phyloP scores from a whole-genome alignment of 345 rosid genomes.

The Brassica nigra region DNA sequence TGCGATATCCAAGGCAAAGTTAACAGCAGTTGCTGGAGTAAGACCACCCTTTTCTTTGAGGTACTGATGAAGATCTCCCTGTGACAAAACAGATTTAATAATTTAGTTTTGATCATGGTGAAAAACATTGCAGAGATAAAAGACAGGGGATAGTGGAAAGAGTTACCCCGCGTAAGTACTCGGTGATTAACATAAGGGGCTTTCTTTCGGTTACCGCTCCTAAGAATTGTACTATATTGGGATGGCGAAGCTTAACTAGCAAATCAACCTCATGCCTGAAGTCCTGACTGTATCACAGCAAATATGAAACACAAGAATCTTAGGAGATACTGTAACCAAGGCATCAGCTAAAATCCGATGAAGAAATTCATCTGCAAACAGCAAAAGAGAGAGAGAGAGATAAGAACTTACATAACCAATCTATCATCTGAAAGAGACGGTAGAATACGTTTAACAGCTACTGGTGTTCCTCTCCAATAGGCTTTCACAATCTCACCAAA shows the following conservation, averaged over 20 bases:
- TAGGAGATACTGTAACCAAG: background rate
- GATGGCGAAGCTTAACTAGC: slow-evolving; percentile 98
- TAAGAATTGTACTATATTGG: slow-evolving; percentile 93
- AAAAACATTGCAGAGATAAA: slow-evolving; percentile 8
- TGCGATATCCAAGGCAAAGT: slow-evolving; percentile 94
- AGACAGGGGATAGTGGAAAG: slow-evolving; percentile 28
- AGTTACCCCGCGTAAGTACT: slow-evolving; percentile 90
- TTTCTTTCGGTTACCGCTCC: slow-evolving; percentile 99
- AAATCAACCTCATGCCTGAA: slow-evolving; percentile 98
- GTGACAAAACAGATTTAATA: slow-evolving; percentile 25
- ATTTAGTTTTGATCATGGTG: slow-evolving; percentile 14
- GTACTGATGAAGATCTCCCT: slow-evolving; percentile 99
- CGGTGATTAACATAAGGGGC: slow-evolving; percentile 97
- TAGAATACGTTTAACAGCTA: slow-evolving; percentile 94
- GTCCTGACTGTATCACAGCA: slow-evolving; percentile 73
- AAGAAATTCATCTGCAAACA: background rate
- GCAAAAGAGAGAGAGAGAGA: background rate
- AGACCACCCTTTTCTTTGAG: slow-evolving; percentile 95
- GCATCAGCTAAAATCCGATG: background rate
- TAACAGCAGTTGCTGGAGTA: slow-evolving; percentile 82
- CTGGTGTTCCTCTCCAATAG: slow-evolving; percentile 97
- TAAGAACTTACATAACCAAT: slow-evolving; percentile 79
- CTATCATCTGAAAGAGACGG: slow-evolving; percentile 98
- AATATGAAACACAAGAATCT: background rate
- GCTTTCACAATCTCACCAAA: slow-evolving; percentile 98